Conservation (phyloP, 176 grass and related monocot species). For the Puccinellia tenuiflora region DNA sequence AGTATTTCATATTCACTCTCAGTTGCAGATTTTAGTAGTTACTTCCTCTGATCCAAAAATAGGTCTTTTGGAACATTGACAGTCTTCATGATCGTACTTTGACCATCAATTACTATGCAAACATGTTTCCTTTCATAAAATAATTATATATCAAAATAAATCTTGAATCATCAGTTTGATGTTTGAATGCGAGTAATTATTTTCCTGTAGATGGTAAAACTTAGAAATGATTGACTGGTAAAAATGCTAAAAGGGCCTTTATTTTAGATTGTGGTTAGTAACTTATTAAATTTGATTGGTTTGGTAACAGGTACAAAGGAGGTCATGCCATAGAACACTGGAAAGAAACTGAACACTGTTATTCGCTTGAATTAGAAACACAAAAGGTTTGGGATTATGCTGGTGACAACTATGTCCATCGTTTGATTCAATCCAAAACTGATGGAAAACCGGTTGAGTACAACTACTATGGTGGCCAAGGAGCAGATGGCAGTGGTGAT, state of each 20-base stretch:
- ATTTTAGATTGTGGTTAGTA: not conserved
- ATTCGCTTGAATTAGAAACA: constrained; percentile 95
- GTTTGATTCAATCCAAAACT: constrained; percentile 96
- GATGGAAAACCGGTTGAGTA: constrained; percentile 86
- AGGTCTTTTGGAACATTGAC: not conserved
- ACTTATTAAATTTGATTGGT: constrained; percentile 17
- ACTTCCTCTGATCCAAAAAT: not conserved
- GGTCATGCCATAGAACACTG: constrained; percentile 86
- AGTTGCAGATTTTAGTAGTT: constrained; percentile 14
- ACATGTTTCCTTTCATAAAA: not conserved
- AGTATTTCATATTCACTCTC: constrained; percentile 19
- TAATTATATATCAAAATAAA: not conserved
- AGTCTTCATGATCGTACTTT: not conserved
- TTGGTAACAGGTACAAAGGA: constrained; percentile 64
- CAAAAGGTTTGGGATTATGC: constrained; percentile 99
- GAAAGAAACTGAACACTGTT: constrained; percentile 92
- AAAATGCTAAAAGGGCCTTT: not conserved
- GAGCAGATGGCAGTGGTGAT: constrained; percentile 49
- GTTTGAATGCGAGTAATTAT: not conserved
- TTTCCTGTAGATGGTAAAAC: not conserved
- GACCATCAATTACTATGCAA: not conserved
- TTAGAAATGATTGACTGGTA: not conserved
- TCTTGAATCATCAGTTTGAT: not conserved
- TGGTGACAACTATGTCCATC: constrained; percentile 95
- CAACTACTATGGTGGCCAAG: constrained; percentile 47